Evolutionary conservation across 768 basidiomycete species (phyloP), one percentile per base, ranked within the genome.

Genomic region (Xerocomus potaroensis): DNA sequence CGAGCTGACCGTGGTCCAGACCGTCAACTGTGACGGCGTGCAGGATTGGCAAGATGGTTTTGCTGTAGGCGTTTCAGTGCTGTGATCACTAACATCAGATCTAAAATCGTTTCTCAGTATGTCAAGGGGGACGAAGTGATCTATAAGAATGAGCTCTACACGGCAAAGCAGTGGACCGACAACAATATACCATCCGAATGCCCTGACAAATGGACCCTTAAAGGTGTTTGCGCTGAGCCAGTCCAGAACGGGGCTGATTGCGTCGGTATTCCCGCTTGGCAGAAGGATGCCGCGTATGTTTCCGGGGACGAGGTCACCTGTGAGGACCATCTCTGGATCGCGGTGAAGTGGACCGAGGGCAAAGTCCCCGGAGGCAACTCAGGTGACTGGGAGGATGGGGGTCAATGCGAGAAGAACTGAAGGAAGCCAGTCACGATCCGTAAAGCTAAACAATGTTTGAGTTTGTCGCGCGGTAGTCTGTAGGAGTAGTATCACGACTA

Each of bases 161-260:
- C 53, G 3, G 63, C 63, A 10, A 55, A 3, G 6, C 65, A 64
- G 7, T 64, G 63, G 65, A 56, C 53, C 0, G 67, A 43, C 3
- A 48, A 65, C 37, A 65, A 53, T 1, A 40, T 41, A 0, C 65
- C 63, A 0, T 30, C 43, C 1, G 1, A 37, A 0, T 53, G 51
- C 12, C 6, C 49, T 6, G 64, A 53, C 4, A 51, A 56, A 14
- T 66, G 62, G 64, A 18, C 19, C 0, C 1, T 26, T 1, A 33
- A 4, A 4, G 54, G 54, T 0, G 18, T 3, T 5, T 63, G 62
- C 10, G 3, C 21, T 8, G 59, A 48, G 47, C 62, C 62, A 8
- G 31, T 64, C 3, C 49, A 23, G 16, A 66, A 66, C 22, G 24
- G 53, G 47, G 64, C 27, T 1, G 49, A 53, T 7, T 64, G 63